Conservation (phyloP, 1,139 yeast species). For the Debaryomycetaceae sp. region DNA sequence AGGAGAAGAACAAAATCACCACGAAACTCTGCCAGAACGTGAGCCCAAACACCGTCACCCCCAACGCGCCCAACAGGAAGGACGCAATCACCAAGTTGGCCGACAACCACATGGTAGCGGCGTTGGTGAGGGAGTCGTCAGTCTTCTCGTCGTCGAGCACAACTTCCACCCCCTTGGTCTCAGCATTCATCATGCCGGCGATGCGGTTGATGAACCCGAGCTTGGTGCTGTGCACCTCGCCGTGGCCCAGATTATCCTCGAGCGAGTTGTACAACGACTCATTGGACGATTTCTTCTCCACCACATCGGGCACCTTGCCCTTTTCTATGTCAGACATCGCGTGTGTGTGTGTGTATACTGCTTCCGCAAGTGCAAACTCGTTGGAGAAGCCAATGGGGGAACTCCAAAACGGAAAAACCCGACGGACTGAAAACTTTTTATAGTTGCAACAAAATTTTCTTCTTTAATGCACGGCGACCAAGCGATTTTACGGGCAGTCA, state of each 20-base stretch:
- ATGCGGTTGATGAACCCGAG: conserved; percentile 15
- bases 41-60: conserved; percentile 51
- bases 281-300: conserved; percentile 16
- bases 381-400: too few relatives aligned
- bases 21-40: conserved; percentile 66
- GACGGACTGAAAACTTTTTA: too few relatives aligned
- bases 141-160: conserved; percentile 66
- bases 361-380: too few relatives aligned
- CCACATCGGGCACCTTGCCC: conserved; percentile 1
- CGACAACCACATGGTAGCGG: conserved; percentile 90
- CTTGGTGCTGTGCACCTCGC: conserved; percentile 15
- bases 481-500: too few relatives aligned
- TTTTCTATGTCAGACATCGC: conserved; percentile 7
- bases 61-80: conserved; percentile 76
- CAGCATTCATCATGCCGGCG: conserved; percentile 45
- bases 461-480: too few relatives aligned
- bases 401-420: too few relatives aligned
- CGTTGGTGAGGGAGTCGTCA: conserved; percentile 50
- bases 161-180: conserved; percentile 65
- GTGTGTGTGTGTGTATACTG: too few relatives aligned
- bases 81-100: conserved; percentile 89
- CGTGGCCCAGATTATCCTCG: conserved; percentile 19
- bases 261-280: conserved; percentile 24
- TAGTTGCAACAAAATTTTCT: too few relatives aligned
- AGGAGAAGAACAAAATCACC: conserved; percentile 64